Conservation (phyloP, 2,329 filamentous ascomycete species). For the Zelopaecilomyces penicillatus region DNA sequence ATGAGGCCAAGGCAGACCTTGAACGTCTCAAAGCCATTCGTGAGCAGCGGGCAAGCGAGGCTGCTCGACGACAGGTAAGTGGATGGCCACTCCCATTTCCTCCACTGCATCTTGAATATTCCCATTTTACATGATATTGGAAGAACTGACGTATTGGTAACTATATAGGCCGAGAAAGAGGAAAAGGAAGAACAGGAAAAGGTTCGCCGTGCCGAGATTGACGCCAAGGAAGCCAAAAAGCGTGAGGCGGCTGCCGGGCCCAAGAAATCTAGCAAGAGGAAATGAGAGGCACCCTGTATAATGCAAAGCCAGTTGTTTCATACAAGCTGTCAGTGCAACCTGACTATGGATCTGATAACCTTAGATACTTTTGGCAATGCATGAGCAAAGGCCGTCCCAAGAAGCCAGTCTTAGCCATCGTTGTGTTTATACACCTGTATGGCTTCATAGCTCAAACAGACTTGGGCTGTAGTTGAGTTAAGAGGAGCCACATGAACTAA, state of each 20-base stretch:
- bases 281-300: conserved; percentile 16
- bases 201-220: conserved; percentile 40
- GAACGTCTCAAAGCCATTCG: conserved; percentile 74
- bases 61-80: conserved; percentile 67
- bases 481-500: too few species aligned
- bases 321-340: too few species aligned
- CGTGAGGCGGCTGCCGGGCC: conserved; percentile 43
- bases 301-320: too few species aligned
- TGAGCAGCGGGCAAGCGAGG: conserved; percentile 78
- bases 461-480: too few species aligned
- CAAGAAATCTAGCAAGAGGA: conserved; percentile 43
- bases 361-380: too few species aligned
- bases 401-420: too few species aligned
- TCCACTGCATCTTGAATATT: neutral
- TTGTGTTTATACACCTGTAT: too few species aligned
- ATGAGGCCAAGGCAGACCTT: conserved; percentile 84
- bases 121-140: neutral
- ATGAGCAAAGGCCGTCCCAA: too few species aligned
- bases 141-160: neutral
- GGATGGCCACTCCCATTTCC: neutral
- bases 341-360: too few species aligned
- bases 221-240: conserved; percentile 48
- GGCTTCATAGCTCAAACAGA: too few species aligned
- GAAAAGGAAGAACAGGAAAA: conserved; percentile 45
- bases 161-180: conserved; percentile 46